Evolutionary conservation across 495 filamentous ascomycete species (phyloP).

Genomic region (Niebla homalea): DNA sequence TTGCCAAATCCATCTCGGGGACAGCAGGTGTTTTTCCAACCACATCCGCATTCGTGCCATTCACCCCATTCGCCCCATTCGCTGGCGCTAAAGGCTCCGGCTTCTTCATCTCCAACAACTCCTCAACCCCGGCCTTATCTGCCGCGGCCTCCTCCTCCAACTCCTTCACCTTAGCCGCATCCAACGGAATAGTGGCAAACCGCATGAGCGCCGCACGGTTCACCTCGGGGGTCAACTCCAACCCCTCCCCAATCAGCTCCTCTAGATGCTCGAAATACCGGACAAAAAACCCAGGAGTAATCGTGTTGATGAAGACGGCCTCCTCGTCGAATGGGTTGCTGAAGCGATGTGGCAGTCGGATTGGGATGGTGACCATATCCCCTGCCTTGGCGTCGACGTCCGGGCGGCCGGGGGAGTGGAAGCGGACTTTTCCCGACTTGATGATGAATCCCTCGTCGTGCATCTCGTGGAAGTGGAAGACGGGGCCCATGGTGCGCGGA

Average conservation of each 20-base stretch:
- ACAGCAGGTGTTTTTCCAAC: too few species aligned
- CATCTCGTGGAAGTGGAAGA: conserved; percentile 34
- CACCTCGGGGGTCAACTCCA: conserved; percentile 24
- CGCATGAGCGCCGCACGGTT: conserved; percentile 28
- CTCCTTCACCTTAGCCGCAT: neutral
- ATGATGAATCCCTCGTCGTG: conserved; percentile 45
- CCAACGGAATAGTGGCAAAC: conserved; percentile 29
- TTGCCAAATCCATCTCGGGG: too few species aligned
- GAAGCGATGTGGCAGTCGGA: conserved; percentile 39
- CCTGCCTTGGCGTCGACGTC: conserved; percentile 33
- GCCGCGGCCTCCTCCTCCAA: neutral
- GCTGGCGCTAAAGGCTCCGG: neutral
- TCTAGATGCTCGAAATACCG: conserved; percentile 36
- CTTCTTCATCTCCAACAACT: neutral
- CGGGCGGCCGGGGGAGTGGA: conserved; percentile 29
- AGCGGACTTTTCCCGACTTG: conserved; percentile 32
- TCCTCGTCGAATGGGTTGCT: conserved; percentile 40
- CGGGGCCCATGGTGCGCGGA: conserved; percentile 32
- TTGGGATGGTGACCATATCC: conserved; percentile 39
- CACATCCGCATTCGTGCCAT: too few species aligned
- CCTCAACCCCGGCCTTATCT: too few species aligned
- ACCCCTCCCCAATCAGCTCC: conserved; percentile 20
- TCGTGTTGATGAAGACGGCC: conserved; percentile 41
- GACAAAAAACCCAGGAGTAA: conserved; percentile 39
- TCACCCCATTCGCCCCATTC: neutral